Conservation (phyloP, 345 rosid genomes). For the Sonneratia alba region DNA sequence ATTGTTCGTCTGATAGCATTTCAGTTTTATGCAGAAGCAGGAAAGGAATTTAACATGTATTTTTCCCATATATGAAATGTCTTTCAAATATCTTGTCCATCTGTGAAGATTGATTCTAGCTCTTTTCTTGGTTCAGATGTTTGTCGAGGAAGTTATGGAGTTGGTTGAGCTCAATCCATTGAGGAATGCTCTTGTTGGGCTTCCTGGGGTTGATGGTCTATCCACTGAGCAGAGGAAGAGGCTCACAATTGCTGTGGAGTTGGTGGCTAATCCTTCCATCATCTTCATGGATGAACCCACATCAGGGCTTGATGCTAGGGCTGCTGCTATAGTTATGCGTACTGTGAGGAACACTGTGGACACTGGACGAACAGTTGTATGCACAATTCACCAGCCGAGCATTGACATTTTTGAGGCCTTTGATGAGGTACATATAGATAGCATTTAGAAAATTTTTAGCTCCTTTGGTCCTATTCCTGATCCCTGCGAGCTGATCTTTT, state of each 20-base stretch:
- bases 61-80: too few relatives aligned
- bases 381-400: slow-evolving; percentile 22
- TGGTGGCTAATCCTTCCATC: slow-evolving; percentile 25
- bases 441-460: background rate
- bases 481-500: background rate
- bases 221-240: slow-evolving; percentile 24
- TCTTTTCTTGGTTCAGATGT: slow-evolving; percentile 12
- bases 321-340: slow-evolving; percentile 24
- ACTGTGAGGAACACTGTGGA: slow-evolving; percentile 21
- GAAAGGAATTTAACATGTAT: too few relatives aligned
- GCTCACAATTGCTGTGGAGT: slow-evolving; percentile 19
- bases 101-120: background rate
- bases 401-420: slow-evolving; percentile 24
- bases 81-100: background rate
- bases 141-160: slow-evolving; percentile 25
- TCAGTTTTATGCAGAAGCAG: too few relatives aligned
- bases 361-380: slow-evolving; percentile 20
- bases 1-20: too few relatives aligned
- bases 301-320: slow-evolving; percentile 22
- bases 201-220: slow-evolving; percentile 23
- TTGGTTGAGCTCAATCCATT: slow-evolving; percentile 19
- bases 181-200: slow-evolving; percentile 21
- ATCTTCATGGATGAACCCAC: slow-evolving; percentile 24
- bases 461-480: background rate
- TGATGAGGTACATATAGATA: slow-evolving; percentile 11